These are phyloP conservation scores for Pyrenula massariospora DNA, from an alignment of 495 filamentous ascomycete genomes.

Conservation along the genomic window DNA sequence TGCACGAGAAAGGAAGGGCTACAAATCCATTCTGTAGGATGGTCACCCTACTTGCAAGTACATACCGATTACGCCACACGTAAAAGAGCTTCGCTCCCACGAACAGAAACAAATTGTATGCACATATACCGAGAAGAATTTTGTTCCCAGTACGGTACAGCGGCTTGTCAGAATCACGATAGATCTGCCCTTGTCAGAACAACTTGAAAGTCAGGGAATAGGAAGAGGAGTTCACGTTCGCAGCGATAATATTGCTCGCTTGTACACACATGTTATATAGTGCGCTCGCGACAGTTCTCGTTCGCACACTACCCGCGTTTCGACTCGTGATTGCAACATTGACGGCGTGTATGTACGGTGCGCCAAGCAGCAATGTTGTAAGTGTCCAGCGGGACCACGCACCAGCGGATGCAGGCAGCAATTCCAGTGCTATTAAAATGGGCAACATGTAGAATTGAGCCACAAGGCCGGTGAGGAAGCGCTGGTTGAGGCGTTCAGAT, in stretches of 20 bases:
- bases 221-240: conserved; percentile 35
- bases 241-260: conserved; percentile 45
- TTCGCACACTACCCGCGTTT: conserved; percentile 42
- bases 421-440: conserved; percentile 28
- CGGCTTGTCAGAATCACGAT: conserved; percentile 52
- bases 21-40: neutral
- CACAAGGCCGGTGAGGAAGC: conserved; percentile 24
- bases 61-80: conserved; percentile 43
- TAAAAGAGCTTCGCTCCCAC: conserved; percentile 51
- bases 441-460: conserved; percentile 37
- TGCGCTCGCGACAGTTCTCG: conserved; percentile 36
- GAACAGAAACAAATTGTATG: conserved; percentile 44
- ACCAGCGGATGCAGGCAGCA: conserved; percentile 13
- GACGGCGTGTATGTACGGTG: conserved; percentile 41
- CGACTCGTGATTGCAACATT: conserved; percentile 42
- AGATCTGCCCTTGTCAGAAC: conserved; percentile 35
- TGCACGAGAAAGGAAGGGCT: neutral
- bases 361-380: conserved; percentile 26
- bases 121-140: conserved; percentile 43
- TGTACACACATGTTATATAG: conserved; percentile 73
- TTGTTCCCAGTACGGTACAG: conserved; percentile 55
- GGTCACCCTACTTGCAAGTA: conserved; percentile 1
- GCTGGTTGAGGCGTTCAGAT: conserved; percentile 27
- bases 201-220: conserved; percentile 1
- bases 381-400: conserved; percentile 32